These are phyloP conservation scores for Adiantum capillusveneris DNA, from an alignment of 75 land plant species.

Conservation along the genomic window DNA sequence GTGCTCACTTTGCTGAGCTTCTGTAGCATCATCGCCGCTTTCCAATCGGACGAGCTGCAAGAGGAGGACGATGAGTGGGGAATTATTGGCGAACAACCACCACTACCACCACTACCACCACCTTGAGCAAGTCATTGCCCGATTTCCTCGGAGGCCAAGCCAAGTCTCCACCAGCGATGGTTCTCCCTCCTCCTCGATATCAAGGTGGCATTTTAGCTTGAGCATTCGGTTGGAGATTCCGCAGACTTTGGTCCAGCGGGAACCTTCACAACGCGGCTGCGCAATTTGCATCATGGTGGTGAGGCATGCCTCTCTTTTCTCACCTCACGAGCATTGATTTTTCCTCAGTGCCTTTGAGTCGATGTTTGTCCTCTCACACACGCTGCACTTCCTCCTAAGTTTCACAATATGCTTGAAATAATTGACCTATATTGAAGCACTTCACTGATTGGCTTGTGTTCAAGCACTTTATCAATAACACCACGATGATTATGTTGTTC, in stretches of 20 bases:
- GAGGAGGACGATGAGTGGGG: constrained; percentile 44
- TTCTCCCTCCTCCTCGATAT: neutral
- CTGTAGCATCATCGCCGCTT: constrained; percentile 1
- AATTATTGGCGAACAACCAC: constrained; percentile 11
- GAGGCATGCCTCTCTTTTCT: too few relatives aligned
- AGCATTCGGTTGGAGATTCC: constrained; percentile 22
- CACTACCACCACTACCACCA: neutral
- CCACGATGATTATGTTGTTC: too few relatives aligned
- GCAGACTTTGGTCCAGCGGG: constrained; percentile 21
- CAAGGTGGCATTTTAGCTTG: constrained; percentile 22
- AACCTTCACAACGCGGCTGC: constrained; percentile 20
- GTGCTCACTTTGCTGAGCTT: too few relatives aligned
- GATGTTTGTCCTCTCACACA: too few relatives aligned
- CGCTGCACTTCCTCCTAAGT: too few relatives aligned
- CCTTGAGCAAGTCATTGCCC: neutral
- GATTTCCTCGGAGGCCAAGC: neutral
- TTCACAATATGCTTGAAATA: too few relatives aligned
- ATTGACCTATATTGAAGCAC: too few relatives aligned
- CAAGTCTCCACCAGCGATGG: neutral
- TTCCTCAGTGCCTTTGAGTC: too few relatives aligned
- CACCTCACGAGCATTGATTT: too few relatives aligned
- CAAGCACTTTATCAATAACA: too few relatives aligned
- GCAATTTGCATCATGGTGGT: constrained; percentile 19
- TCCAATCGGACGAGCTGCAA: constrained; percentile 33
- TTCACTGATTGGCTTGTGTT: too few relatives aligned